A percentile compares a stretch with the other conserved stretches of the same genome.
Conservation (phyloP, 768 basidiomycete genomes). For the Fistulinella prunicolor region DNA sequence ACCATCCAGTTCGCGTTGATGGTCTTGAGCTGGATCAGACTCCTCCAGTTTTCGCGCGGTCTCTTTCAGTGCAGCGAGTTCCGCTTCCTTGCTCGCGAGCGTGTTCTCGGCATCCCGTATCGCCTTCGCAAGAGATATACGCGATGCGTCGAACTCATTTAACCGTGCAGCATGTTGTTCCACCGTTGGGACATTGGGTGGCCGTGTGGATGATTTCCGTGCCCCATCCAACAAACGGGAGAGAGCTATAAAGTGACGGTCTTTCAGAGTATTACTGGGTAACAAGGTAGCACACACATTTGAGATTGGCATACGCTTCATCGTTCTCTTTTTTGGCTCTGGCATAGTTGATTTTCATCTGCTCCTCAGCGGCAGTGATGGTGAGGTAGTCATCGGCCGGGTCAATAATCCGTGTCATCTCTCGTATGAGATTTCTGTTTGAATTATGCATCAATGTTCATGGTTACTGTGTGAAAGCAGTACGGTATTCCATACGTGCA, state of each 20-base stretch:
- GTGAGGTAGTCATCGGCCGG: conserved; percentile 77
- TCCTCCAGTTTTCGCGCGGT: conserved; percentile 58
- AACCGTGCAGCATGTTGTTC: conserved; percentile 57
- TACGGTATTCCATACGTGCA: conserved; percentile 26
- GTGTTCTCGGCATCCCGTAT: conserved; percentile 70
- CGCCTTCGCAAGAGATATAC: conserved; percentile 66
- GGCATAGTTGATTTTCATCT: conserved; percentile 55
- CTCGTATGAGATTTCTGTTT: conserved; percentile 60
- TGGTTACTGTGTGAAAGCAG: neutral
- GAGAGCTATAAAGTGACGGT: conserved; percentile 44
- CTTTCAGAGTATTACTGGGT: neutral
- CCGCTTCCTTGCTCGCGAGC: conserved; percentile 65
- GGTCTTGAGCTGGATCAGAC: conserved; percentile 70
- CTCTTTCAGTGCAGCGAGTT: conserved; percentile 65
- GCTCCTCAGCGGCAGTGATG: conserved; percentile 71
- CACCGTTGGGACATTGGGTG: conserved; percentile 64
- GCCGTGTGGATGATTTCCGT: conserved; percentile 66
- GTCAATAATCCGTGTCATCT: conserved; percentile 71
- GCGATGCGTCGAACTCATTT: conserved; percentile 62
- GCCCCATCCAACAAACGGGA: conserved; percentile 65
- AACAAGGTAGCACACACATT: conserved; percentile 40
- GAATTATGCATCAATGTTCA: conserved; percentile 3
- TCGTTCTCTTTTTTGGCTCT: conserved; percentile 66
- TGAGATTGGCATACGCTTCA: conserved; percentile 60
- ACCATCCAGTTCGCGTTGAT: conserved; percentile 66